A percentile compares a stretch with the other conserved stretches of the same genome.
These are phyloP conservation scores for Kodamaea sp. DNA, from an alignment of 1,139 yeast species.

Conservation along the genomic window DNA sequence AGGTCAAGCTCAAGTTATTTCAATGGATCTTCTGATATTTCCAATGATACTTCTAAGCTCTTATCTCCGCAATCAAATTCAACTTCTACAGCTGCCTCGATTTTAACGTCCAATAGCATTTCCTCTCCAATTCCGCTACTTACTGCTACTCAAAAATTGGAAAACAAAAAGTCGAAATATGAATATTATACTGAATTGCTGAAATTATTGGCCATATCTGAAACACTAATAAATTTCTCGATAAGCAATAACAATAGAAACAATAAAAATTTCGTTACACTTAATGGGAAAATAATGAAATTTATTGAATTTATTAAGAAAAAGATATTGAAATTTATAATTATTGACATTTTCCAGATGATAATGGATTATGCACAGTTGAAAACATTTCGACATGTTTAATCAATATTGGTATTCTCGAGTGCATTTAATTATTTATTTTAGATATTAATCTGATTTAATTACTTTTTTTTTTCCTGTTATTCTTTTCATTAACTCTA, in stretches of 20 bases:
- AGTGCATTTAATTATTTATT: constrained; percentile 1
- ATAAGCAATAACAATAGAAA: constrained; percentile 14
- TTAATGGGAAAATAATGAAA: constrained; percentile 20
- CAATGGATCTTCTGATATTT: constrained; percentile 15
- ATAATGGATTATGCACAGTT: constrained; percentile 33
- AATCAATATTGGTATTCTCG: constrained; percentile 1
- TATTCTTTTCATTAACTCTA: constrained; percentile 11
- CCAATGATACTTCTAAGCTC: constrained; percentile 7
- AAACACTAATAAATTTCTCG: constrained; percentile 17
- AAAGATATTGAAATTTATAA: constrained; percentile 35
- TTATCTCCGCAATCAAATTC: constrained; percentile 6
- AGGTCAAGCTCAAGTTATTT: constrained; percentile 22
- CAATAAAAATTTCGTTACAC: constrained; percentile 3
- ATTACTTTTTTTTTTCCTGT: not conserved
- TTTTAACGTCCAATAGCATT: not conserved
- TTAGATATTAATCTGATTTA: constrained; percentile 1
- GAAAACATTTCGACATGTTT: constrained; percentile 16
- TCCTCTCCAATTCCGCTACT: constrained; percentile 14
- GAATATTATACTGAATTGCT: constrained; percentile 34
- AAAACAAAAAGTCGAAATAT: constrained; percentile 32
- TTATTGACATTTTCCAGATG: constrained; percentile 40
- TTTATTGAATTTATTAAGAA: constrained; percentile 39
- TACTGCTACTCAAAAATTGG: constrained; percentile 25
- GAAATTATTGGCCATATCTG: constrained; percentile 12
- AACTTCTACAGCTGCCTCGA: constrained; percentile 1